These are phyloP conservation scores for Ramaria rubella DNA, from an alignment of 768 basidiomycete genomes.

Conservation along the genomic window DNA sequence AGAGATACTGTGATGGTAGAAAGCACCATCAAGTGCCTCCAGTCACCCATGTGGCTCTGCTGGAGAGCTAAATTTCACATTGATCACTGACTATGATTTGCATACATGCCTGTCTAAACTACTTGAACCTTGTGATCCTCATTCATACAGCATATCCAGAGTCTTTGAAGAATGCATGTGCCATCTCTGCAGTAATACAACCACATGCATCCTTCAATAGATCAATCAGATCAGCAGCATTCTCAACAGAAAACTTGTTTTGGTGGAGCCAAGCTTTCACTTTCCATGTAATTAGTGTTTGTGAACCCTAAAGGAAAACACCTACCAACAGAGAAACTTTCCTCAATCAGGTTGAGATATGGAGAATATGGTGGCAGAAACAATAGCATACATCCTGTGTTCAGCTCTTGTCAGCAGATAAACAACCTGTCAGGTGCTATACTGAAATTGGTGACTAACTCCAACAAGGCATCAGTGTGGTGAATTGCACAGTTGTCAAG, in stretches of 20 bases:
- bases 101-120: too few relatives aligned
- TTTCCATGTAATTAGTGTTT: conserved; percentile 6
- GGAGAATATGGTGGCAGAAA: conserved; percentile 33
- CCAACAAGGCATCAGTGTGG: conserved; percentile 25
- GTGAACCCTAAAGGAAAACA: conserved; percentile 2
- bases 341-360: conserved; percentile 32
- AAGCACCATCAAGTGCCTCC: too few relatives aligned
- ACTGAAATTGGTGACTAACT: conserved; percentile 23
- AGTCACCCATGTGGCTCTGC: too few relatives aligned
- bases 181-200: conserved; percentile 14
- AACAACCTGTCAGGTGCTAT: too few relatives aligned
- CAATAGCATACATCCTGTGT: conserved; percentile 19
- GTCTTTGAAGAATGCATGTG: not conserved
- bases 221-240: conserved; percentile 11
- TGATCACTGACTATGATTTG: too few relatives aligned
- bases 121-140: too few relatives aligned
- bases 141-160: not conserved
- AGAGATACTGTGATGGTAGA: too few relatives aligned
- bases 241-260: conserved; percentile 14
- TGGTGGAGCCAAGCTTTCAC: conserved; percentile 23
- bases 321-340: conserved; percentile 28
- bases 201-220: conserved; percentile 12
- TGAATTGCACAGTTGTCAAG: conserved; percentile 36
- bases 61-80: too few relatives aligned
- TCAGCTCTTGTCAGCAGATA: too few relatives aligned